These are phyloP conservation scores for Colletotrichum tofieldiae DNA, from an alignment of 2,329 filamentous ascomycete species.

Conservation along the genomic window DNA sequence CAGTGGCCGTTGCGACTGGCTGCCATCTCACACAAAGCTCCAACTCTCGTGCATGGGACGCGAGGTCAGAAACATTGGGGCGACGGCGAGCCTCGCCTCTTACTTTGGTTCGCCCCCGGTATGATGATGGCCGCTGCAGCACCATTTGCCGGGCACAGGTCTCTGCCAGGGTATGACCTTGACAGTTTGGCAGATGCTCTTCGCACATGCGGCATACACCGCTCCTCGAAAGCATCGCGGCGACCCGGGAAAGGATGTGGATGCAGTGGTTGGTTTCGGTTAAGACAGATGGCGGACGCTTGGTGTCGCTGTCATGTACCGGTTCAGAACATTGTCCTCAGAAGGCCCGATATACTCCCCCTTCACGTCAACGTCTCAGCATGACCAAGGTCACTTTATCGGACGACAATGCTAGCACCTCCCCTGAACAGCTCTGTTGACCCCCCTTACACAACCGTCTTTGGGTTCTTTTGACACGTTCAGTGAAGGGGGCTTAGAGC, in stretches of 20 bases:
- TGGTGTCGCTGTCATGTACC: neutral
- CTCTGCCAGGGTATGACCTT: slow-evolving; percentile 2
- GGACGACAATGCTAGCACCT: slow-evolving; percentile 27
- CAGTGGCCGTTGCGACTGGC: slow-evolving; percentile 35
- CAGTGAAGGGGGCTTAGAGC: slow-evolving; percentile 11
- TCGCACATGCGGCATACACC: slow-evolving; percentile 33
- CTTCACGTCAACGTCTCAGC: slow-evolving; percentile 42
- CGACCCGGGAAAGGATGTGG: neutral
- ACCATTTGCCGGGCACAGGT: slow-evolving; percentile 26
- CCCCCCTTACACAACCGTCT: slow-evolving; percentile 5
- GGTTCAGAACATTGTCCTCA: neutral
- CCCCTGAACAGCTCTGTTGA: neutral
- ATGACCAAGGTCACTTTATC: slow-evolving; percentile 31
- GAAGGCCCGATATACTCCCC: slow-evolving; percentile 19
- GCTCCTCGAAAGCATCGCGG: slow-evolving; percentile 3
- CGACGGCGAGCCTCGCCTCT: slow-evolving; percentile 31
- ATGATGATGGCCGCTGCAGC: slow-evolving; percentile 16
- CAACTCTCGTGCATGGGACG: slow-evolving; percentile 29
- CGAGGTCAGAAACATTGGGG: slow-evolving; percentile 30
- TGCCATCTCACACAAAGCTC: slow-evolving; percentile 40
- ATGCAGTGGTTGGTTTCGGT: neutral
- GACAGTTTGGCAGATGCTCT: slow-evolving; percentile 20
- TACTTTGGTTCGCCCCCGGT: slow-evolving; percentile 15
- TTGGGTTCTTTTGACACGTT: slow-evolving; percentile 17
- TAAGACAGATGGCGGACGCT: neutral